phyloP scores from a whole-genome alignment of 2,329 filamentous ascomycete species.

The Cercospora zeae-maydis region DNA sequence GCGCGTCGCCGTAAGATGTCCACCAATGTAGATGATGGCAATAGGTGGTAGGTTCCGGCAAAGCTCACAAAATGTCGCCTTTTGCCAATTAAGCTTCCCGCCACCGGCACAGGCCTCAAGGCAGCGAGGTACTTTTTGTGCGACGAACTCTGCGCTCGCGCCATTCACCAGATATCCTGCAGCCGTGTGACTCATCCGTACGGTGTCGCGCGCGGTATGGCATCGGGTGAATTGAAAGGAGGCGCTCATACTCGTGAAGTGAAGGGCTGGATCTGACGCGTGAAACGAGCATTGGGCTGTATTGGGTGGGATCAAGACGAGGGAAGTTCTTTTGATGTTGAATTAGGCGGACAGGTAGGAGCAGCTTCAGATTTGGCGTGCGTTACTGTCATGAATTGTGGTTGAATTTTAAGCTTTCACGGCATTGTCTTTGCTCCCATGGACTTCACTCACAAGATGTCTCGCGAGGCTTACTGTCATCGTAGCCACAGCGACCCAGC shows the following conservation, averaged over 20 bases:
- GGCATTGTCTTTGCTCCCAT: background rate
- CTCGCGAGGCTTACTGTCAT: background rate
- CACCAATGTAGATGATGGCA: background rate
- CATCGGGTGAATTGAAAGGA: background rate
- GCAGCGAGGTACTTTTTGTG: slow-evolving; percentile 1
- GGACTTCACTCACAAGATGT: background rate
- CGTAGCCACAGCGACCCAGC: background rate
- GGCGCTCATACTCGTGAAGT: background rate
- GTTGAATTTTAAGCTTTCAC: background rate
- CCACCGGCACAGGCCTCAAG: slow-evolving; percentile 9
- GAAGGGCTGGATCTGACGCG: background rate
- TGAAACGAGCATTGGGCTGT: background rate
- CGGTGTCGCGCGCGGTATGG: background rate
- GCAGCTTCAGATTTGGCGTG: background rate
- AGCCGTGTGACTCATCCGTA: background rate
- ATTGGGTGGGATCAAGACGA: background rate
- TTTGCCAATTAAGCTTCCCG: slow-evolving; percentile 4
- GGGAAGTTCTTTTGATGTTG: background rate
- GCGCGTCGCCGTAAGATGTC: background rate
- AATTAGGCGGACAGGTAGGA: background rate
- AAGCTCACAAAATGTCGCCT: background rate
- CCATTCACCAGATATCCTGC: background rate
- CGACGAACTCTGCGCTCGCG: background rate
- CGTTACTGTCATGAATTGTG: background rate
- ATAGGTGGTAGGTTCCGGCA: background rate